These are phyloP conservation scores for Suhomyces bribrorum DNA, from an alignment of 1,139 yeast species.

Conservation along the genomic window DNA sequence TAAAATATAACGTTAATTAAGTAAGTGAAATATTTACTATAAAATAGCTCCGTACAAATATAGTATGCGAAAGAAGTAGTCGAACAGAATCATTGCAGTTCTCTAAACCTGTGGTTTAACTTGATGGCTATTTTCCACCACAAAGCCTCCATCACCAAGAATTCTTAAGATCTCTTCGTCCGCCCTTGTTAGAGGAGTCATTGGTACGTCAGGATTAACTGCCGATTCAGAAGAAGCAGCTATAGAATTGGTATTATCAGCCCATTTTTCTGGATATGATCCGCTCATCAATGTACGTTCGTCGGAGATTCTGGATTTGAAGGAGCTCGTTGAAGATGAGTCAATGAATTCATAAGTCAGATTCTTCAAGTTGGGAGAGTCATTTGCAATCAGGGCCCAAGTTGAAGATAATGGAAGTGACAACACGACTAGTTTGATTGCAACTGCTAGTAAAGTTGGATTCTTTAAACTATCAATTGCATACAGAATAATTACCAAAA, in stretches of 20 bases:
- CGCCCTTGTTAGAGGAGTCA: neutral
- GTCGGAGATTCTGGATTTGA: slow-evolving; percentile 10
- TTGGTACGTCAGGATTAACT: neutral
- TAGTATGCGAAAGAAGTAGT: too few species aligned
- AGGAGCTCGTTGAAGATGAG: slow-evolving; percentile 10
- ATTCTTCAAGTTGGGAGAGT: slow-evolving; percentile 31
- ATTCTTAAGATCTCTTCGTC: slow-evolving; percentile 1
- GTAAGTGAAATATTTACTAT: too few species aligned
- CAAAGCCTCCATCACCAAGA: slow-evolving; percentile 3
- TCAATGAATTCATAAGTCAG: slow-evolving; percentile 25
- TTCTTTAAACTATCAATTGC: slow-evolving; percentile 14
- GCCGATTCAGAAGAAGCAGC: neutral
- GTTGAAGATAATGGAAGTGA: slow-evolving; percentile 81
- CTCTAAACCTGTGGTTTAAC: neutral
- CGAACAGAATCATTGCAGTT: too few species aligned
- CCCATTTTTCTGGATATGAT: neutral
- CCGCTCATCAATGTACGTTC: slow-evolving; percentile 10
- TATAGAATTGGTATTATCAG: neutral
- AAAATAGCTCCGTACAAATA: too few species aligned
- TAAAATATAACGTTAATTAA: too few species aligned
- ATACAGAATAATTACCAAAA: slow-evolving; percentile 59
- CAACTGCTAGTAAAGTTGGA: slow-evolving; percentile 23
- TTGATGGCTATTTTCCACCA: slow-evolving; percentile 2
- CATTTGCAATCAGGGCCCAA: slow-evolving; percentile 77
- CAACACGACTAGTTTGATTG: slow-evolving; percentile 46